Conservation (phyloP, 2,329 filamentous ascomycete species). For the Clonostachys sp. region DNA sequence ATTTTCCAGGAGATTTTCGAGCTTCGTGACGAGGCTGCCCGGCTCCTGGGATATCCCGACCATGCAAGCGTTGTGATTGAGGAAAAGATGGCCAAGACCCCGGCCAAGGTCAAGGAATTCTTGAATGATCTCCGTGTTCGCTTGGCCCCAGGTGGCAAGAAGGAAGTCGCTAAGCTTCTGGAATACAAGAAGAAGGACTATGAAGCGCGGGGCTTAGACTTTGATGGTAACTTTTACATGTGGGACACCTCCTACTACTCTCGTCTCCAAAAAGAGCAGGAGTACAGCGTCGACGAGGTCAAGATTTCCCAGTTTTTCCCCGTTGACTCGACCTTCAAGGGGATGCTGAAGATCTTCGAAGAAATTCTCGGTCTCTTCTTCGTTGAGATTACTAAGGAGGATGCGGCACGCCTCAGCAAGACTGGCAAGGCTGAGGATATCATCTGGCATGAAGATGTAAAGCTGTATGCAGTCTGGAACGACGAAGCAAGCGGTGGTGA, state of each 20-base stretch:
- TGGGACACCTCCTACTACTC: slow-evolving; percentile 84
- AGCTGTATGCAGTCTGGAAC: slow-evolving; percentile 79
- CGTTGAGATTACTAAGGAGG: slow-evolving; percentile 64
- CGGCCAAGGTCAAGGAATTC: slow-evolving; percentile 68
- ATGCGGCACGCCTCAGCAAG: slow-evolving; percentile 59
- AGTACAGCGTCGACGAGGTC: slow-evolving; percentile 75
- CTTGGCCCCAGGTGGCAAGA: slow-evolving; percentile 62
- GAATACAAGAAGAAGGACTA: slow-evolving; percentile 70
- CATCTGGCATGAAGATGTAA: slow-evolving; percentile 79
- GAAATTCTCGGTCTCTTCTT: slow-evolving; percentile 77
- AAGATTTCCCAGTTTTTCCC: slow-evolving; percentile 84
- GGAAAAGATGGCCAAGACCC: slow-evolving; percentile 81
- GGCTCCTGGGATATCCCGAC: slow-evolving; percentile 71
- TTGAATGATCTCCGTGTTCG: slow-evolving; percentile 64
- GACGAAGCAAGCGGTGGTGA: slow-evolving; percentile 64
- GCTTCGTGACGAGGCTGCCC: slow-evolving; percentile 73
- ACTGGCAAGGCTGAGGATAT: slow-evolving; percentile 68
- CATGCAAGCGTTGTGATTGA: slow-evolving; percentile 74
- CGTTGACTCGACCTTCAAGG: slow-evolving; percentile 64
- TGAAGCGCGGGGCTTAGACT: slow-evolving; percentile 50
- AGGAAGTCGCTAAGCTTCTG: slow-evolving; percentile 67
- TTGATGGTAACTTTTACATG: slow-evolving; percentile 70
- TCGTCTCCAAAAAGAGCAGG: slow-evolving; percentile 73
- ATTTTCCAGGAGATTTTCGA: slow-evolving; percentile 72
- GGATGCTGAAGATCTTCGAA: slow-evolving; percentile 82